A percentile compares a stretch with the other conserved stretches of the same genome.
These are phyloP conservation scores for Leptographium procerum DNA, from an alignment of 2,329 filamentous ascomycete genomes.

Conservation along the genomic window DNA sequence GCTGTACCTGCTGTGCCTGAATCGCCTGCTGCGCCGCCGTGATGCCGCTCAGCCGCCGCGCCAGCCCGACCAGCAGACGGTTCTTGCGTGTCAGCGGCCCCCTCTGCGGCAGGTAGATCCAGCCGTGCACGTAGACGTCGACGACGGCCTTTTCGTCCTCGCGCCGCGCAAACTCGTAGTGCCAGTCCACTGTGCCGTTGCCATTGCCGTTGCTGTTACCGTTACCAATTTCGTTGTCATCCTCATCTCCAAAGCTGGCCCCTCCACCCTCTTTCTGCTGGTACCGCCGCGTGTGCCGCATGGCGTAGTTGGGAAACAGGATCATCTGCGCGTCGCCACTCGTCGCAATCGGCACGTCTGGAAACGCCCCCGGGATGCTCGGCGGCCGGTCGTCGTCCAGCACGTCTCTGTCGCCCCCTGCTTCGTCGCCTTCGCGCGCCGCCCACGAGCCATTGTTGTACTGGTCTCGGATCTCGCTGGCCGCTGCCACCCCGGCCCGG, in stretches of 20 bases:
- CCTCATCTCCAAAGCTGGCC: too few relatives aligned
- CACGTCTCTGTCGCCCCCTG: conserved; percentile 16
- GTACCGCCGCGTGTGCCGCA: conserved; percentile 47
- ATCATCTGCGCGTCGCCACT: conserved; percentile 86
- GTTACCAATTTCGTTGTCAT: conserved; percentile 12
- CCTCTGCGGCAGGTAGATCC: conserved; percentile 80
- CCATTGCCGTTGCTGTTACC: conserved; percentile 21
- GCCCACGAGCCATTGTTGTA: conserved; percentile 38
- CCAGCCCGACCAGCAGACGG: conserved; percentile 73
- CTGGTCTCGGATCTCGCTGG: conserved; percentile 47
- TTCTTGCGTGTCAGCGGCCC: conserved; percentile 82
- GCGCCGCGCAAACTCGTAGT: conserved; percentile 63
- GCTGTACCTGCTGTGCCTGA: conserved; percentile 20
- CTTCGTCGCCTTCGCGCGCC: conserved; percentile 20
- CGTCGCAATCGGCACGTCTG: conserved; percentile 69
- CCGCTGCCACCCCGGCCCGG: conserved; percentile 42
- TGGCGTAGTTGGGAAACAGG: conserved; percentile 86
- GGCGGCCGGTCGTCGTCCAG: conserved; percentile 22
- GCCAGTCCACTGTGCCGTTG: conserved; percentile 40
- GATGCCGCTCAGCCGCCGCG: conserved; percentile 77
- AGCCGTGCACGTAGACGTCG: conserved; percentile 89
- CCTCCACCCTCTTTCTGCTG: too few relatives aligned
- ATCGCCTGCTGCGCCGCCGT: conserved; percentile 39
- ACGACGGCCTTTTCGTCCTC: conserved; percentile 79
- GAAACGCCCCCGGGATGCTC: conserved; percentile 65